Evolutionary conservation across 176 grass and related monocot genomes (phyloP), one percentile per base, ranked within the genome.

Genomic region (Puya raimondii): DNA sequence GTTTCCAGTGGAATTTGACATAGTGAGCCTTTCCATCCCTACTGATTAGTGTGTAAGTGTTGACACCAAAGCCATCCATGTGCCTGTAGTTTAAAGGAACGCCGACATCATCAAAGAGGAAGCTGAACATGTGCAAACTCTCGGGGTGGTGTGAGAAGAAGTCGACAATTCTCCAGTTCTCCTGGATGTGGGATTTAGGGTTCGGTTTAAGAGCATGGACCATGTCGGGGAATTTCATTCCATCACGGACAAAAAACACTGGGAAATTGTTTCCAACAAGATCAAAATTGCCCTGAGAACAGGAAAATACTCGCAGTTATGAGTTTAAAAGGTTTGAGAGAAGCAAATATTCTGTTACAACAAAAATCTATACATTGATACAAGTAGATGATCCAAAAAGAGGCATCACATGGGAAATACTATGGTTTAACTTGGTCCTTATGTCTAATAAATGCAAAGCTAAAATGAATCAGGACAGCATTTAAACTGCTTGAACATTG

Each of bases 161-260:
- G 66, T 96, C 91, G 1, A 90, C 81, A 33, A 96, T 79, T 76
- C 91, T 86, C 91, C 87, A 96, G 76, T 96, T 80, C 64, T 96
- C 91, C 72, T 96, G 87, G 48, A 96, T 78, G 67, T 96, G 88
- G 76, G 87, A 85, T 82, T 96, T 96, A 14, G 91, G 91, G 18
- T 84, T 96, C 49, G 91, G 91, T 75, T 96, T 96, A 67, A 96
- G 88, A 66, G 91, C 84, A 85, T 96, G 91, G 49, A 91, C 91
- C 91, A 96, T 96, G 56, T 96, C 87, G 78, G 91, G 91, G 69
- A 96, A 90, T 63, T 96, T 96, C 84, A 96, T 96, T 63, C 91
- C 91, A 85, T 96, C 91, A 25, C 91, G 84, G 74, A 96, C 80
- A 54, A 96, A 96, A 70, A 96, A 96, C 57, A 96, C 91, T n/a